A percentile compares a stretch with the other conserved stretches of the same genome.
These are phyloP conservation scores for Colletotrichum agaves DNA, from an alignment of 2,329 filamentous ascomycete genomes.

Conservation along the genomic window DNA sequence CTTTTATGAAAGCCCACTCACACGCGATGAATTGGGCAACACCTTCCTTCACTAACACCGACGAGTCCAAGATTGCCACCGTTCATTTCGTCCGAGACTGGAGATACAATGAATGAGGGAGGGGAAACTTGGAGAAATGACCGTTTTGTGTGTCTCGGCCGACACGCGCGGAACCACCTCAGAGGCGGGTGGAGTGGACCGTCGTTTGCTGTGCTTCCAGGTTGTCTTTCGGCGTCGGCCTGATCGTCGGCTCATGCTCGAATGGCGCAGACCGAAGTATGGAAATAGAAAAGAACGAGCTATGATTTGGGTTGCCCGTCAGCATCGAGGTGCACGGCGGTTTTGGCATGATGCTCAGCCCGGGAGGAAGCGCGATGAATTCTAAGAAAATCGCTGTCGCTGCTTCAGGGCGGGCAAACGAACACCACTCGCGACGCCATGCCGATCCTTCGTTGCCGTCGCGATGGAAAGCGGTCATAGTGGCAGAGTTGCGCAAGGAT, in stretches of 20 bases:
- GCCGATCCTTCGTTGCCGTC: constrained; percentile 33
- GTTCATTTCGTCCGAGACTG: not conserved
- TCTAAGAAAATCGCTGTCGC: constrained; percentile 35
- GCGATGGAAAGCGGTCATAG: constrained; percentile 7
- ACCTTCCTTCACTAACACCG: not conserved
- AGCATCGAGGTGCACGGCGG: constrained; percentile 6
- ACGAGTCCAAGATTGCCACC: constrained; percentile 9
- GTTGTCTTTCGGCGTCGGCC: constrained; percentile 1
- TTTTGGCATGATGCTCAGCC: not conserved
- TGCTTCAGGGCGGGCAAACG: constrained; percentile 25
- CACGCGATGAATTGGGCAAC: constrained; percentile 8
- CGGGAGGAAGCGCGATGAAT: not conserved
- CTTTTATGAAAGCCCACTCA: constrained; percentile 35
- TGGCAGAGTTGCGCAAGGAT: constrained; percentile 16
- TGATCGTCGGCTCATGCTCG: not conserved
- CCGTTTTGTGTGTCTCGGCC: constrained; percentile 31
- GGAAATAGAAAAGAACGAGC: constrained; percentile 9
- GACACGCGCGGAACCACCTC: not conserved
- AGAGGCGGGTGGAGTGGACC: not conserved
- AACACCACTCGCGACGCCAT: constrained; percentile 13
- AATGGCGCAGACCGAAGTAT: not conserved
- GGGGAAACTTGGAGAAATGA: constrained; percentile 2
- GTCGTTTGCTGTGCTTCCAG: not conserved
- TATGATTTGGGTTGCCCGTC: constrained; percentile 5
- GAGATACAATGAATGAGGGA: not conserved